Conservation (phyloP, 129 eudicot species). For the Smallanthus sonchifolius region DNA sequence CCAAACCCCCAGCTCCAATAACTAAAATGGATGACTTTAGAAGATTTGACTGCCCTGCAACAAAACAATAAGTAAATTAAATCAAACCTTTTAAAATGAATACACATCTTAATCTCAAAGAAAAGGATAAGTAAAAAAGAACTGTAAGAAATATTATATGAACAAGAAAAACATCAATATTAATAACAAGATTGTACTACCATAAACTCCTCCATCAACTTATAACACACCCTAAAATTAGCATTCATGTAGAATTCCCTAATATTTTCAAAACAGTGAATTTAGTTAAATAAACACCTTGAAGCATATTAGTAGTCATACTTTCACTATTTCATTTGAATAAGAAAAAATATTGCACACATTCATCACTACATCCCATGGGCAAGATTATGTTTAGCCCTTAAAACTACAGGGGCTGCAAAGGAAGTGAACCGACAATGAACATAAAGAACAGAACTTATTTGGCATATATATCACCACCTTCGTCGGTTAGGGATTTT, state of each 20-base stretch:
- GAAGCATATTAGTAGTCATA: neutral
- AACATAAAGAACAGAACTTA: neutral
- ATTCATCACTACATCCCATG: neutral
- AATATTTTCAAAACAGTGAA: neutral
- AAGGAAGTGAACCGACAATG: neutral
- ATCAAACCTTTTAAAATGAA: constrained; percentile 5
- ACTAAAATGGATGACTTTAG: constrained; percentile 79
- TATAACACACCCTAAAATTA: constrained; percentile 1
- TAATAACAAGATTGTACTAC: neutral
- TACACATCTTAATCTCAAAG: neutral
- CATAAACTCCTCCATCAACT: neutral
- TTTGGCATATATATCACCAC: neutral
- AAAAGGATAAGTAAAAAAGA: neutral
- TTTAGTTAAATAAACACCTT: neutral
- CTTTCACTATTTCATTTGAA: neutral
- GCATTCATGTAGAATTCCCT: neutral
- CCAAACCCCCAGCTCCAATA: constrained; percentile 98
- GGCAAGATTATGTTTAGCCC: neutral
- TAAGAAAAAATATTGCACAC: neutral
- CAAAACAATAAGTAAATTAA: constrained; percentile 16
- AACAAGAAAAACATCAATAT: neutral
- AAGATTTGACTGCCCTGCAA: constrained; percentile 73
- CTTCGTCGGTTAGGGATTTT: too few species aligned
- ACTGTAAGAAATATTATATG: neutral
- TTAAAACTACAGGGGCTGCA: neutral